Percentiles rank a stretch among this genome's conserved stretches.
Conservation (phyloP, 2,329 filamentous ascomycete genomes). For the Ceratocystis cubensis region DNA sequence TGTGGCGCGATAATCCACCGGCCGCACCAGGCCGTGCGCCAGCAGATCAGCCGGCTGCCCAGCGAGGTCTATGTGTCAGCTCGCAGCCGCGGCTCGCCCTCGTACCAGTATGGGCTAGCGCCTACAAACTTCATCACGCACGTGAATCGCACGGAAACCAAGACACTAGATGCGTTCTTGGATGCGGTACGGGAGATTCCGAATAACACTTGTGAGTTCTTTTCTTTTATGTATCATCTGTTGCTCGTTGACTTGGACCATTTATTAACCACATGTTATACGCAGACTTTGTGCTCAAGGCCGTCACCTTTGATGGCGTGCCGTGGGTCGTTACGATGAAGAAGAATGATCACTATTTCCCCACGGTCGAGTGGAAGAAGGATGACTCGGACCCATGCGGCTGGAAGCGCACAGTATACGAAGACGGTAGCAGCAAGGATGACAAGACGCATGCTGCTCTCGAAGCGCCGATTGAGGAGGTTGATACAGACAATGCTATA, state of each 20-base stretch:
- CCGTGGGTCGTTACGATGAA: conserved; percentile 99
- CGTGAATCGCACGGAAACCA: conserved; percentile 79
- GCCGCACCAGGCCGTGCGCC: conserved; percentile 88
- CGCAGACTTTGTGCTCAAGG: conserved; percentile 79
- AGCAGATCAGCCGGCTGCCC: conserved; percentile 93
- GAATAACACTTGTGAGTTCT: conserved; percentile 69
- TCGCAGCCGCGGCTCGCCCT: conserved; percentile 66
- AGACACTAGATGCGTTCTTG: conserved; percentile 69
- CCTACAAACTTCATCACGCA: conserved; percentile 97
- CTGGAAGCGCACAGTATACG: conserved; percentile 45
- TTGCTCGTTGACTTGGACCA: too few species aligned
- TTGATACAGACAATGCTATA: conserved; percentile 12
- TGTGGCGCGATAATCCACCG: conserved; percentile 88
- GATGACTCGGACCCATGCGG: conserved; percentile 46
- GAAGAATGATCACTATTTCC: conserved; percentile 96
- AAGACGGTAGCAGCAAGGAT: conserved; percentile 10
- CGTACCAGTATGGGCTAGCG: conserved; percentile 81
- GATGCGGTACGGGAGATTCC: conserved; percentile 73
- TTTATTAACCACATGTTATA: not conserved
- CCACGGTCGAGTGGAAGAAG: conserved; percentile 58
- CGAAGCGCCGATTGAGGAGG: not conserved
- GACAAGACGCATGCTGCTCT: conserved; percentile 8
- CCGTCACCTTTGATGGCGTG: conserved; percentile 97
- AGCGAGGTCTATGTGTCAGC: conserved; percentile 94
- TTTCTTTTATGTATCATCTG: not conserved